Evolutionary conservation across 306 rosid genomes (phyloP), one percentile per base, ranked within the genome.

Genomic region (Astragalus membranaceus): DNA sequence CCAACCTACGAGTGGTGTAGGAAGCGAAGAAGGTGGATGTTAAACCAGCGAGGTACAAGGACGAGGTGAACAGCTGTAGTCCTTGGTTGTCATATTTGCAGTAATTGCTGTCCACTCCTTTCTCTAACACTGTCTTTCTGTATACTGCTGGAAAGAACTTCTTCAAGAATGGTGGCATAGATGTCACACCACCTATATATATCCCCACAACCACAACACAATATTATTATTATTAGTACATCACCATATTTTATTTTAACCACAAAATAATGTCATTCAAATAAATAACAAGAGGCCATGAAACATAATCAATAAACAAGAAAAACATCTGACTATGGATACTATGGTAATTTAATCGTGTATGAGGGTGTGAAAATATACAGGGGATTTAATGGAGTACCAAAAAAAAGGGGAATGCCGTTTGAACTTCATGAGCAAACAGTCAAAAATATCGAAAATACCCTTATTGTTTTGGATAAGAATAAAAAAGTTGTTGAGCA

Each of bases 61-160:
- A 85, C 30, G 97, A 88, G 7, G 92, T 91, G 83, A 88, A 91
- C n/a, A 88, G 12, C 23, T 91, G 97, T 17, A 86, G 70, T 5
- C 86, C 78, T 63, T 85, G 85, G 69, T 85, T 83, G 46, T 88
- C 91, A n/a, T 86, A 84, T 80, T 86, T 83, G 75, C 96, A 90
- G 75, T 90, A 88, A 61, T 83, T 90, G 54, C 90, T 81, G 0
- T 76, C 70, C 2, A n/a, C 0, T 7, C 7, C 73, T 30, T 16
- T 26, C 65, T 79, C 81, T 15, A 8, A 16, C 35, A 71, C 74
- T 23, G 88, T 81, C 47, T 63, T 84, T 46, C 39, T 47, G 36
- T 86, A 77, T 11, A 84, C 88, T 3, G 42, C 86, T 3, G 95
- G 95, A 50, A 88, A 90, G 69, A 90, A 90, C 47, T 86, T 84